These are phyloP conservation scores for Chaetomium tenue DNA, from an alignment of 495 filamentous ascomycete species.

Conservation along the genomic window DNA sequence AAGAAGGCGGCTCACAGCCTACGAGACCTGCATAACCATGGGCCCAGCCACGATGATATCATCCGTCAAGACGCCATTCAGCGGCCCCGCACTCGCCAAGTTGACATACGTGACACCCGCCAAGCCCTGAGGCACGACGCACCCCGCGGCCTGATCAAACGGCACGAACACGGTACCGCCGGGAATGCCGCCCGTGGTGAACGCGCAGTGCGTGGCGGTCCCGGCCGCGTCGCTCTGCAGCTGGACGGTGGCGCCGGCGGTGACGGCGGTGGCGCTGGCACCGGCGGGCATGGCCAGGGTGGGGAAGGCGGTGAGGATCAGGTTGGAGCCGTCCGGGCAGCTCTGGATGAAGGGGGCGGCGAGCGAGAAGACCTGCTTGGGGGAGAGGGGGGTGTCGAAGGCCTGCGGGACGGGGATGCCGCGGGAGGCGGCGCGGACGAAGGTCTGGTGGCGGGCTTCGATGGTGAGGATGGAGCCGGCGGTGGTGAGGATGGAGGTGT, in stretches of 20 bases:
- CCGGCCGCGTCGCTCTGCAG: conserved; percentile 44
- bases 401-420: conserved; percentile 55
- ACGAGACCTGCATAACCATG: conserved; percentile 52
- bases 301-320: conserved; percentile 58
- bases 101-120: conserved; percentile 57
- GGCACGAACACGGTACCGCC: conserved; percentile 54
- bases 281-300: conserved; percentile 52
- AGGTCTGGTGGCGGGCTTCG: conserved; percentile 61
- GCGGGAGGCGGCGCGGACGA: conserved; percentile 52
- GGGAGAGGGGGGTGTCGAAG: conserved; percentile 59
- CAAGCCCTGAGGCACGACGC: conserved; percentile 50
- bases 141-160: conserved; percentile 48
- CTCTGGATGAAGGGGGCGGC: conserved; percentile 61
- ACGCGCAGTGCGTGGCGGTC: conserved; percentile 53
- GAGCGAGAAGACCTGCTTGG: conserved; percentile 60
- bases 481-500: conserved; percentile 52
- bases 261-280: conserved; percentile 44
- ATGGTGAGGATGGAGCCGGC: conserved; percentile 60
- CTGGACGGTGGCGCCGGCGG: conserved; percentile 44
- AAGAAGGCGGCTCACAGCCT: conserved; percentile 19
- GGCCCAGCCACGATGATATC: conserved; percentile 54
- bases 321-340: conserved; percentile 57
- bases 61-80: conserved; percentile 47
- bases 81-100: conserved; percentile 46
- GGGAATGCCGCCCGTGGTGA: conserved; percentile 52